These are phyloP conservation scores for Didymella lethalis DNA, from an alignment of 2,329 filamentous ascomycete genomes.

Conservation along the genomic window DNA sequence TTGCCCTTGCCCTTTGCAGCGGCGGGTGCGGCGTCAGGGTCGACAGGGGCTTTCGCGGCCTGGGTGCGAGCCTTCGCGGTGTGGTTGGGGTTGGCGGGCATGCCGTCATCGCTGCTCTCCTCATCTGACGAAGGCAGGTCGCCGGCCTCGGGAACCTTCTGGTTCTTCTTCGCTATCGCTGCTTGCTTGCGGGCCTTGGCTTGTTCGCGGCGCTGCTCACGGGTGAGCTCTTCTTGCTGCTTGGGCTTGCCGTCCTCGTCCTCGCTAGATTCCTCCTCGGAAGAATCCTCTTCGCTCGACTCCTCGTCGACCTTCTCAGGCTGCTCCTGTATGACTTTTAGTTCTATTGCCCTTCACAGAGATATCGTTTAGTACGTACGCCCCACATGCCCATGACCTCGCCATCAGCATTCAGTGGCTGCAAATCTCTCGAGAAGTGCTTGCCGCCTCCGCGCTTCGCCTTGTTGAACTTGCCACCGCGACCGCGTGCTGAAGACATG, in stretches of 20 bases:
- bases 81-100: constrained; percentile 93
- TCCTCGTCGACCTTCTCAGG: constrained; percentile 62
- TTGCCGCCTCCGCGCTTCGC: constrained; percentile 93
- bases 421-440: constrained; percentile 90
- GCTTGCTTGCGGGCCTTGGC: constrained; percentile 93
- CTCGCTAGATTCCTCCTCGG: constrained; percentile 55
- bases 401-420: constrained; percentile 87
- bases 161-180: constrained; percentile 78
- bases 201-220: constrained; percentile 85
- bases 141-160: constrained; percentile 77
- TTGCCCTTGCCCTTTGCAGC: constrained; percentile 64
- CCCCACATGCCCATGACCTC: constrained; percentile 90
- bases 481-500: constrained; percentile 71
- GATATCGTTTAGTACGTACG: constrained; percentile 55
- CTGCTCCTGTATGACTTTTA: constrained; percentile 41
- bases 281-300: constrained; percentile 51
- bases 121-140: constrained; percentile 79
- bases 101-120: constrained; percentile 64
- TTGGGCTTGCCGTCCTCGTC: constrained; percentile 54
- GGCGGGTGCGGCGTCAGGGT: constrained; percentile 56
- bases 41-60: constrained; percentile 62
- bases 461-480: constrained; percentile 94
- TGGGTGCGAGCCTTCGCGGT: constrained; percentile 72
- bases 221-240: constrained; percentile 69
- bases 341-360: constrained; percentile 10